Percentiles rank a stretch among this genome's conserved stretches.
Evolutionary conservation across 306 rosid genomes (phyloP).

Genomic region (Senna tora): DNA sequence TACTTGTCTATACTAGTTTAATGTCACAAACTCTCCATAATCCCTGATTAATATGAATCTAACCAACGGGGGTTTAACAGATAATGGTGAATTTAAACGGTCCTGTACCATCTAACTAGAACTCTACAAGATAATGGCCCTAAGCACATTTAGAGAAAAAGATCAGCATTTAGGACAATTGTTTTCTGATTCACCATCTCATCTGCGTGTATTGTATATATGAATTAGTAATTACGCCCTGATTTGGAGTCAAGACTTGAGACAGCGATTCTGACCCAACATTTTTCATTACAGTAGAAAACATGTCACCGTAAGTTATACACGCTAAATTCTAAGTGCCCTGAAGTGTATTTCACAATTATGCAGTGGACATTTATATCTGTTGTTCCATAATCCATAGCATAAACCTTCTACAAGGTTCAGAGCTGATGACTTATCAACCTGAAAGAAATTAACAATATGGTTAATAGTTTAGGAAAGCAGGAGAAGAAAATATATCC

Average conservation of each 20-base stretch:
- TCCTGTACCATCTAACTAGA: neutral
- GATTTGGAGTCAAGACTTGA: too few species aligned
- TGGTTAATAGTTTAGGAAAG: neutral
- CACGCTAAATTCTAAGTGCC: too few species aligned
- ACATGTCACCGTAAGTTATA: too few species aligned
- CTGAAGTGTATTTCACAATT: too few species aligned
- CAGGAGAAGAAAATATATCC: neutral
- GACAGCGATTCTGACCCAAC: too few species aligned
- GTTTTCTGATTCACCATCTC: neutral
- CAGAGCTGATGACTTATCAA: neutral
- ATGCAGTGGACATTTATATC: too few species aligned
- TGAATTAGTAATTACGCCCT: too few species aligned
- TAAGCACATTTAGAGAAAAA: neutral
- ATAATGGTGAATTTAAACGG: neutral
- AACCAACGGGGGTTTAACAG: neutral
- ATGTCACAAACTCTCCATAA: neutral
- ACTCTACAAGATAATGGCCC: neutral
- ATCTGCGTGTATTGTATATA: neutral
- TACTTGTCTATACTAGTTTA: conserved; percentile 2
- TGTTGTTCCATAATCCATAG: too few species aligned
- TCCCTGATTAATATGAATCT: neutral
- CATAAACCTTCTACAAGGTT: neutral
- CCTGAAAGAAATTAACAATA: neutral
- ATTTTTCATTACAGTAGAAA: too few species aligned
- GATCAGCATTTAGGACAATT: neutral